phyloP scores from a whole-genome alignment of 495 filamentous ascomycete species.

The Pseudotulostoma volvatum region DNA sequence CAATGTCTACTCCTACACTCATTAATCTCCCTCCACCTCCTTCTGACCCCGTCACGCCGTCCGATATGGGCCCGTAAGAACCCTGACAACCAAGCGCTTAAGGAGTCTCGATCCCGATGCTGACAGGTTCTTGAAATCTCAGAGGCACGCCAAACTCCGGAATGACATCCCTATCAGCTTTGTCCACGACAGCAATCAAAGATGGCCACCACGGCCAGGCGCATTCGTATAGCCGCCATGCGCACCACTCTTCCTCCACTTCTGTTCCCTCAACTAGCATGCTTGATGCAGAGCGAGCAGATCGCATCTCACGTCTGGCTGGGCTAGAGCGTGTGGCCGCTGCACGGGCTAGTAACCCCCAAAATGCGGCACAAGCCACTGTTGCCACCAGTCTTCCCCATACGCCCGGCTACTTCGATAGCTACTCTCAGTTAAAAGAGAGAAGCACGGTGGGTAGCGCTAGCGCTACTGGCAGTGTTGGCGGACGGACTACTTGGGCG shows the following conservation, averaged over 20 bases:
- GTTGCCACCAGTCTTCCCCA: constrained; percentile 12
- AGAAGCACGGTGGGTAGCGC: constrained; percentile 76
- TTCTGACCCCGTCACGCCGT: constrained; percentile 74
- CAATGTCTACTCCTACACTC: constrained; percentile 43
- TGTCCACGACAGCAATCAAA: constrained; percentile 86
- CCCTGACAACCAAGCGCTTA: too few relatives aligned
- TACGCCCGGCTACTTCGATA: constrained; percentile 52
- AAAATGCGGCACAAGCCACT: not conserved
- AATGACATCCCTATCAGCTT: constrained; percentile 68
- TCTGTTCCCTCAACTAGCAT: constrained; percentile 45
- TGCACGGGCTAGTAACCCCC: constrained; percentile 34
- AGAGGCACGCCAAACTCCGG: constrained; percentile 87
- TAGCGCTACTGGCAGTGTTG: constrained; percentile 56
- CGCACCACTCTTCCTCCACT: constrained; percentile 29
- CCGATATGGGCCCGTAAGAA: constrained; percentile 71
- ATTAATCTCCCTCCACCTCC: constrained; percentile 77
- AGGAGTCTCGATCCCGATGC: too few relatives aligned
- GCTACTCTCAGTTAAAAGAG: constrained; percentile 45
- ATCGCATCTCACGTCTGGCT: constrained; percentile 80
- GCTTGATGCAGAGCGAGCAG: constrained; percentile 78
- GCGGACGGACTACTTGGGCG: constrained; percentile 61
- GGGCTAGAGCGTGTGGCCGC: constrained; percentile 68
- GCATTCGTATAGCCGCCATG: constrained; percentile 39
- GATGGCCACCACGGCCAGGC: constrained; percentile 72
- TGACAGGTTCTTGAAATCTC: not conserved